phyloP scores from a whole-genome alignment of 345 rosid species.

The Firmiana major region DNA sequence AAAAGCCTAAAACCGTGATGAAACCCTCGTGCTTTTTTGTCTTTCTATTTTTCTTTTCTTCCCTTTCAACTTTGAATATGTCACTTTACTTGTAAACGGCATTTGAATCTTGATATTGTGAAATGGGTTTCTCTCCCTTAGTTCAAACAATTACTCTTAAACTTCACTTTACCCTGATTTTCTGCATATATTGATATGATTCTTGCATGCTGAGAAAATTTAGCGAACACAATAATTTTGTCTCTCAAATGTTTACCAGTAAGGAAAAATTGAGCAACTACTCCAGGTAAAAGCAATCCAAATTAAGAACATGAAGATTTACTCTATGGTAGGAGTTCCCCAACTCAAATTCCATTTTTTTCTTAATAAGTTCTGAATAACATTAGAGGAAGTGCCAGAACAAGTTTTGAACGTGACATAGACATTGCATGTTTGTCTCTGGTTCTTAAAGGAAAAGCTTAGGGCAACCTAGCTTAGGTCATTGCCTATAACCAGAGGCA shows the following conservation, averaged over 20 bases:
- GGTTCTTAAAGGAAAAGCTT: background rate
- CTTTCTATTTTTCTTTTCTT: constrained; percentile 11
- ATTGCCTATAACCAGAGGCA: constrained; percentile 14
- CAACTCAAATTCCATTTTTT: background rate
- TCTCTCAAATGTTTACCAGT: background rate
- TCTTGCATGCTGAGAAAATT: background rate
- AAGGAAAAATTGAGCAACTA: background rate
- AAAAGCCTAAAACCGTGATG: constrained; percentile 45
- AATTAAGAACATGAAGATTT: background rate
- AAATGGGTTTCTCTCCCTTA: constrained; percentile 1
- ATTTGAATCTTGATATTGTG: constrained; percentile 14
- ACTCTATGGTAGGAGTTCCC: background rate
- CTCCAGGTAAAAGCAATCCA: background rate
- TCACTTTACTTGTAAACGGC: constrained; percentile 15
- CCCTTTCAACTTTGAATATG: background rate
- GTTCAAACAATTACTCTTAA: background rate
- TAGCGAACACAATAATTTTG: background rate
- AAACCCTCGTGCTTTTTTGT: constrained; percentile 18
- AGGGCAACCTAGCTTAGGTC: background rate
- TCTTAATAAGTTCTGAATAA: background rate
- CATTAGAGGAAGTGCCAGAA: background rate
- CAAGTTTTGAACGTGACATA: constrained; percentile 3
- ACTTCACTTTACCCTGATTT: background rate
- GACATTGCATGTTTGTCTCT: constrained; percentile 1
- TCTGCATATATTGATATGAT: background rate